Percentiles rank a stretch among this genome's conserved stretches.
Conservation (phyloP, 73 alveolate species). For the Paramecium sonneborni region DNA sequence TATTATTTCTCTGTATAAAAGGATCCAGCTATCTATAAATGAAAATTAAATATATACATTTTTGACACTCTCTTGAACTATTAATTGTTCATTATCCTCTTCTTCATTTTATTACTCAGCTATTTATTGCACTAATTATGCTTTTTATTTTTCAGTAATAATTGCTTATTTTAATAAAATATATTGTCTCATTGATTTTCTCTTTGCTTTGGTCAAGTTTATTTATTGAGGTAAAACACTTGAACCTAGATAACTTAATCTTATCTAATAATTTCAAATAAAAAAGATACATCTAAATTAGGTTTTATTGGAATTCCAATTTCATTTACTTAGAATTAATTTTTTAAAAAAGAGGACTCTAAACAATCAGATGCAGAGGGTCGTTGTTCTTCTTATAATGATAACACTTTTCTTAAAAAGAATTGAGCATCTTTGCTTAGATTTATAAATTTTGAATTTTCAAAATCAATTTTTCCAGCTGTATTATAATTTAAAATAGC, state of each 20-base stretch:
- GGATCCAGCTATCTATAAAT: not conserved
- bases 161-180: not conserved
- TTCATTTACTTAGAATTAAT: not conserved
- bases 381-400: not conserved
- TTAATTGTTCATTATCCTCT: not conserved
- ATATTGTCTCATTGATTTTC: slow-evolving; percentile 17
- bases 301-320: not conserved
- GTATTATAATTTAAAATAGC: not conserved
- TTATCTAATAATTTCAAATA: not conserved
- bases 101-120: not conserved
- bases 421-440: not conserved
- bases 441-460: not conserved
- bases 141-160: not conserved
- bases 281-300: not conserved
- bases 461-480: not conserved
- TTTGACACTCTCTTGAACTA: not conserved
- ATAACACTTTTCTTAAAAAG: not conserved
- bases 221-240: not conserved
- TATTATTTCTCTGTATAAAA: not conserved
- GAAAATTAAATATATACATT: not conserved
- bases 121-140: not conserved
- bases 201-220: not conserved
- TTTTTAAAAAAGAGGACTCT: not conserved
- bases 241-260: not conserved
- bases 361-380: not conserved